Conservation (phyloP, 306 rosid genomes). For the Cucurbita argyrosperma region DNA sequence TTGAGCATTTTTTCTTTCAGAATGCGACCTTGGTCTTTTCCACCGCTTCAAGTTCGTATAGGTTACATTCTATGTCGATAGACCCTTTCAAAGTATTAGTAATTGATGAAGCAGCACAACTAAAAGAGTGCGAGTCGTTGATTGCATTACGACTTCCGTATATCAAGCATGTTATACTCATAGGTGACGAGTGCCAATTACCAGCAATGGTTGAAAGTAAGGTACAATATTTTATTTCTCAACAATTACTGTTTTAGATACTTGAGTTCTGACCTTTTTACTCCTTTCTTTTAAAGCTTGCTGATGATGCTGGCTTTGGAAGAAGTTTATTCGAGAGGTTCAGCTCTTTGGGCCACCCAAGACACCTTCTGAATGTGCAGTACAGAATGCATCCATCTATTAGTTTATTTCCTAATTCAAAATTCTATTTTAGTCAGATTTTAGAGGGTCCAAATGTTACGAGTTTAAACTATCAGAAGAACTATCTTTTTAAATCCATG, state of each 20-base stretch:
- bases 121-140: constrained; percentile 62
- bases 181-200: constrained; percentile 70
- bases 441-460: constrained; percentile 40
- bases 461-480: constrained; percentile 24
- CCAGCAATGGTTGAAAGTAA: constrained; percentile 56
- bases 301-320: constrained; percentile 42
- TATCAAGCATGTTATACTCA: constrained; percentile 44
- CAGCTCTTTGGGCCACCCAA: constrained; percentile 27
- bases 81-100: constrained; percentile 33
- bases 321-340: constrained; percentile 69
- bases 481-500: constrained; percentile 42
- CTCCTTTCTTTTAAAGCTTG: constrained; percentile 24
- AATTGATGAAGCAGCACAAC: constrained; percentile 75
- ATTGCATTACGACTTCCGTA: constrained; percentile 49
- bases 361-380: constrained; percentile 46
- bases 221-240: constrained; percentile 5
- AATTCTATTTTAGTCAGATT: constrained; percentile 36
- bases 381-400: constrained; percentile 82
- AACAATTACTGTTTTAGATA: not conserved
- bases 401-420: constrained; percentile 52
- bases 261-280: not conserved
- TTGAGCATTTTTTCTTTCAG: constrained; percentile 38
- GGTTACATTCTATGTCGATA: constrained; percentile 28
- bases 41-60: constrained; percentile 57
- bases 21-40: constrained; percentile 45